These are phyloP conservation scores for Nothopassalora personata DNA, from an alignment of 2,329 filamentous ascomycete species.

Conservation along the genomic window DNA sequence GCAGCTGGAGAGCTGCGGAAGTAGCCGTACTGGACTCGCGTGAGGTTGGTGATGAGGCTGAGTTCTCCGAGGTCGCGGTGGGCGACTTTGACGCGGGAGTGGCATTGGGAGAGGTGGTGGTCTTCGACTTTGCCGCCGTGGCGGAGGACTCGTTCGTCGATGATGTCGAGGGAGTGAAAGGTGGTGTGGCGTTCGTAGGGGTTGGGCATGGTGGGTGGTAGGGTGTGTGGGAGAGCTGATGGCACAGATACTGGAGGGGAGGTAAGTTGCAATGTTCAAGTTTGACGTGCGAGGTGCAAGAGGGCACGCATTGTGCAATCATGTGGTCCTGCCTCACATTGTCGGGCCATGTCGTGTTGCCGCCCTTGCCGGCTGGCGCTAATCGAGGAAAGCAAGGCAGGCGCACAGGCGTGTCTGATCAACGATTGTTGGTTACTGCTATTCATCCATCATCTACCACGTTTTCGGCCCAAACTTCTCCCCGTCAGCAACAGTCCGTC, in stretches of 20 bases:
- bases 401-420: too few relatives aligned
- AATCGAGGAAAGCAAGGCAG: too few relatives aligned
- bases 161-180: conserved; percentile 8
- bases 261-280: neutral
- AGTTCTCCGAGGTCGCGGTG: conserved; percentile 11
- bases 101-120: conserved; percentile 1
- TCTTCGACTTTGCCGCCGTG: conserved; percentile 8
- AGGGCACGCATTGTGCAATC: too few relatives aligned
- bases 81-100: conserved; percentile 3
- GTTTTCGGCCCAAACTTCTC: conserved; percentile 57
- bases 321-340: too few relatives aligned
- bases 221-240: neutral
- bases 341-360: too few relatives aligned
- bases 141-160: conserved; percentile 15
- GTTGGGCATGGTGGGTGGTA: neutral
- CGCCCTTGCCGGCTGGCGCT: too few relatives aligned
- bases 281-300: neutral
- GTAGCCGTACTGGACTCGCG: conserved; percentile 11
- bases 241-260: neutral
- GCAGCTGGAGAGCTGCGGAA: conserved; percentile 8
- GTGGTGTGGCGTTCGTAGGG: conserved; percentile 4
- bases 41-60: conserved; percentile 9
- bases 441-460: conserved; percentile 13
- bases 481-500: conserved; percentile 53
- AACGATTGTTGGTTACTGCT: too few relatives aligned